A percentile compares a stretch with the other conserved stretches of the same genome.
phyloP scores from a whole-genome alignment of 2,329 filamentous ascomycete genomes.

The Tolypocladium nubicola region DNA sequence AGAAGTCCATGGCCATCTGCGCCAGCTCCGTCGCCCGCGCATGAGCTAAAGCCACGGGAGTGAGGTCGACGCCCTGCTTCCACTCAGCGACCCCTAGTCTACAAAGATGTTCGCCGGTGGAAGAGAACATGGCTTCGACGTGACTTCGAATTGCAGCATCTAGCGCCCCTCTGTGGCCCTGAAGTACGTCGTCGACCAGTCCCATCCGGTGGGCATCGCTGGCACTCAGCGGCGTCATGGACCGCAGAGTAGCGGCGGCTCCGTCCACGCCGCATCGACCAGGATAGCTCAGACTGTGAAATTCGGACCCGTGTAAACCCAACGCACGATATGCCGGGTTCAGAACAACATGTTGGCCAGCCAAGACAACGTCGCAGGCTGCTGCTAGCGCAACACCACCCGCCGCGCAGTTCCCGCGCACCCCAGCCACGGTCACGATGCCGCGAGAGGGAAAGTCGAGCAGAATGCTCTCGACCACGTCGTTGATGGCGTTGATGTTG shows the following conservation, averaged over 20 bases:
- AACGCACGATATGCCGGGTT: constrained; percentile 30
- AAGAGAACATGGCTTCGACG: constrained; percentile 14
- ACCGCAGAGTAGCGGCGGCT: constrained; percentile 18
- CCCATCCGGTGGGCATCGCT: constrained; percentile 24
- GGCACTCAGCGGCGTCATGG: constrained; percentile 27
- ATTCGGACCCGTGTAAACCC: constrained; percentile 27
- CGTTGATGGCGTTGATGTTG: constrained; percentile 33
- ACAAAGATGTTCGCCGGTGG: background rate
- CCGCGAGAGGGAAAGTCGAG: constrained; percentile 22
- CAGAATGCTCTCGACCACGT: constrained; percentile 26
- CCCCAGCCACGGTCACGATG: constrained; percentile 25
- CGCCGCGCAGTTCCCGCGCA: constrained; percentile 30
- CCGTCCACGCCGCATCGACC: constrained; percentile 21
- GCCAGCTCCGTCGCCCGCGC: constrained; percentile 25
- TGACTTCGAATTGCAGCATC: constrained; percentile 24
- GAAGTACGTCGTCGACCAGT: constrained; percentile 27
- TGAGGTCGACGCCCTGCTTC: constrained; percentile 23
- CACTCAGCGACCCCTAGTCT: constrained; percentile 9
- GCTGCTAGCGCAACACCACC: constrained; percentile 27
- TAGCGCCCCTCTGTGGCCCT: constrained; percentile 18
- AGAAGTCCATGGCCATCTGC: constrained; percentile 32
- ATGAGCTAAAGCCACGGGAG: constrained; percentile 16
- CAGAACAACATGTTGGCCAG: constrained; percentile 24
- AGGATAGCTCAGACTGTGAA: constrained; percentile 27
- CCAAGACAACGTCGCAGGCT: constrained; percentile 24